Conservation (phyloP, 2,329 filamentous ascomycete genomes). For the Harringtonia aguacate region DNA sequence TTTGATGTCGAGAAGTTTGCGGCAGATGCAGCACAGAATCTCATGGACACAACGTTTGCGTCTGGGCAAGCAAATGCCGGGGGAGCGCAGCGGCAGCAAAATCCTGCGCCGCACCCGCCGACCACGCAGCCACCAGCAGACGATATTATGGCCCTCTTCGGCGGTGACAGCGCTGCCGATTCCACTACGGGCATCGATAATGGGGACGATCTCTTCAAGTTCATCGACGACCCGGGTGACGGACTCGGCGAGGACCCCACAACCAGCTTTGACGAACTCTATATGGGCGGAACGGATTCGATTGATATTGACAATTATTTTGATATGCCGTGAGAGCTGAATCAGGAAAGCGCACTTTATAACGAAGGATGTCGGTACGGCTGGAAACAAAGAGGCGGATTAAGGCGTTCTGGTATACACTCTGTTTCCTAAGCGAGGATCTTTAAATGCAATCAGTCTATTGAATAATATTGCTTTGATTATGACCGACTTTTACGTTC, state of each 20-base stretch:
- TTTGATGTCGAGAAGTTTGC: slow-evolving; percentile 37
- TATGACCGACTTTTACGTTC: too few species aligned
- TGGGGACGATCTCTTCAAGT: slow-evolving; percentile 37
- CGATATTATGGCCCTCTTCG: slow-evolving; percentile 2
- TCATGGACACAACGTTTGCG: slow-evolving; percentile 9
- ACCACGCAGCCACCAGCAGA: slow-evolving; percentile 8
- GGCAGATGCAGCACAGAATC: slow-evolving; percentile 16
- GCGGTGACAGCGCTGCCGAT: neutral
- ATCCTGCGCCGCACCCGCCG: neutral
- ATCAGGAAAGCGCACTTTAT: too few species aligned
- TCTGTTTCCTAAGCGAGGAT: too few species aligned
- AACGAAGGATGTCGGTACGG: too few species aligned
- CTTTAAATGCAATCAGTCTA: too few species aligned
- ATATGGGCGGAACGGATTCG: slow-evolving; percentile 34
- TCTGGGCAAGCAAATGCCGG: neutral
- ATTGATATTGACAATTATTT: slow-evolving; percentile 12
- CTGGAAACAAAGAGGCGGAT: too few species aligned
- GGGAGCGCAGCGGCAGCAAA: neutral
- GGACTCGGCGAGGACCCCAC: slow-evolving; percentile 23
- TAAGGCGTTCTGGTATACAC: too few species aligned
- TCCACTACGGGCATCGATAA: slow-evolving; percentile 9
- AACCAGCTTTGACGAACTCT: slow-evolving; percentile 39
- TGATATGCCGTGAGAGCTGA: slow-evolving; percentile 1
- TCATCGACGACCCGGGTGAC: slow-evolving; percentile 30
- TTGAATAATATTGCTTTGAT: too few species aligned